These are phyloP conservation scores for Mucor saturninus DNA, from an alignment of 371 early-diverging fungal genomes.

Conservation along the genomic window DNA sequence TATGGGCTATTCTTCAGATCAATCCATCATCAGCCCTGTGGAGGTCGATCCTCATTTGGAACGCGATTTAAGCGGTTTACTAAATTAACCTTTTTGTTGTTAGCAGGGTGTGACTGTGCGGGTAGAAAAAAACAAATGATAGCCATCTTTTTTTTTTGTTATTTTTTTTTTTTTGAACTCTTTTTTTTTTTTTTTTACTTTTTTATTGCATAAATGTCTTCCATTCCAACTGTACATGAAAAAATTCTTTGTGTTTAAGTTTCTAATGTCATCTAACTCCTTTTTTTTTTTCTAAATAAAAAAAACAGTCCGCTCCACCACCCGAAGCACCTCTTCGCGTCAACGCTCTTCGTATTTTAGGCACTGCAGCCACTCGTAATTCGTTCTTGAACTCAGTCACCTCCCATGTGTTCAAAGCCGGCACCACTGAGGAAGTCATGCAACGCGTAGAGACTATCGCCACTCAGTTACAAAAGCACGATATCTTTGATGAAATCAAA, in stretches of 20 bases:
- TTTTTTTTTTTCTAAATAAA: background rate
- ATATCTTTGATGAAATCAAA: constrained; percentile 75
- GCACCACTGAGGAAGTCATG: constrained; percentile 66
- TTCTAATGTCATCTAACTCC: background rate
- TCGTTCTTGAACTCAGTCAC: constrained; percentile 50
- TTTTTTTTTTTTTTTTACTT: constrained; percentile 10
- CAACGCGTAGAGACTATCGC: constrained; percentile 63
- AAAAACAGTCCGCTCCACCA: constrained; percentile 8
- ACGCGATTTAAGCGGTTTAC: constrained; percentile 29
- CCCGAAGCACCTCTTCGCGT: constrained; percentile 52
- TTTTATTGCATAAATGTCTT: constrained; percentile 17
- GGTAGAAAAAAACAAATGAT: background rate
- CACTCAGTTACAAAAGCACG: constrained; percentile 69
- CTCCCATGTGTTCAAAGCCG: constrained; percentile 46
- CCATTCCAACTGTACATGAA: constrained; percentile 4
- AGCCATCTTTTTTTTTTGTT: constrained; percentile 10
- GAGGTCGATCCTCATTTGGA: constrained; percentile 28
- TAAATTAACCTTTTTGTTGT: background rate
- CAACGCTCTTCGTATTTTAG: constrained; percentile 43
- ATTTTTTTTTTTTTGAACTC: no score
- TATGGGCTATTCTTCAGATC: constrained; percentile 24
- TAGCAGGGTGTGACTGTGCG: constrained; percentile 5
- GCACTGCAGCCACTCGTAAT: constrained; percentile 40
- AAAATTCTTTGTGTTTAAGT: background rate
- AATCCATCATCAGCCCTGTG: constrained; percentile 27